These are phyloP conservation scores for Colletotrichum sp. DNA, from an alignment of 2,329 filamentous ascomycete genomes.

Conservation along the genomic window DNA sequence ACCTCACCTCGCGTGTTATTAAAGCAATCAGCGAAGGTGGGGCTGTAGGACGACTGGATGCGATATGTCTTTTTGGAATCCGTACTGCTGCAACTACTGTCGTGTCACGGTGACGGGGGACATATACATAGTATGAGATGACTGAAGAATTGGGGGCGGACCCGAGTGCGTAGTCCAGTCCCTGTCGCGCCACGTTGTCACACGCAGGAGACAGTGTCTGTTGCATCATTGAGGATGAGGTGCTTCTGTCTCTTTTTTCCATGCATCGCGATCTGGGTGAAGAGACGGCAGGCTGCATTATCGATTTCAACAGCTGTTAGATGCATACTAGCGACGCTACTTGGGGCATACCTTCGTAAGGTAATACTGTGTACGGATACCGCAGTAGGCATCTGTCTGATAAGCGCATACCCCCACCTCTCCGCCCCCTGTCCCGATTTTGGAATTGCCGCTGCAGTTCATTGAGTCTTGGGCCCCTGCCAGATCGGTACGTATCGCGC, in stretches of 20 bases:
- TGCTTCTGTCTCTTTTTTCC: neutral
- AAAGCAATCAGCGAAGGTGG: constrained; percentile 15
- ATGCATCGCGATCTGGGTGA: neutral
- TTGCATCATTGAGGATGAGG: neutral
- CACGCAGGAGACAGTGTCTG: neutral
- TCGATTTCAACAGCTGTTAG: neutral
- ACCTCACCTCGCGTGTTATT: constrained; percentile 1
- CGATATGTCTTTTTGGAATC: neutral
- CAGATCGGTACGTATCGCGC: neutral
- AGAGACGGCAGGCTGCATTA: neutral
- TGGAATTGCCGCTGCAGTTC: constrained; percentile 5
- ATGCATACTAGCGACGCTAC: neutral
- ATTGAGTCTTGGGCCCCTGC: neutral
- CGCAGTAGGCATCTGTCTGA: neutral
- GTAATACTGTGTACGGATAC: neutral
- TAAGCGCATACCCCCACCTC: neutral
- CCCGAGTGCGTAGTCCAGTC: neutral
- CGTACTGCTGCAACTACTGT: neutral
- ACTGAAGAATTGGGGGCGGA: neutral
- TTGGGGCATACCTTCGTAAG: neutral
- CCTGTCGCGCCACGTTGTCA: neutral
- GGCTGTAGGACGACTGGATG: neutral
- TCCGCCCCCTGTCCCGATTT: neutral
- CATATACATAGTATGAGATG: neutral
- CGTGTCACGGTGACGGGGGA: neutral